Base-by-base conservation (phyloP, 768 basidiomycete genomes). In the Boletus sp. region DNA sequence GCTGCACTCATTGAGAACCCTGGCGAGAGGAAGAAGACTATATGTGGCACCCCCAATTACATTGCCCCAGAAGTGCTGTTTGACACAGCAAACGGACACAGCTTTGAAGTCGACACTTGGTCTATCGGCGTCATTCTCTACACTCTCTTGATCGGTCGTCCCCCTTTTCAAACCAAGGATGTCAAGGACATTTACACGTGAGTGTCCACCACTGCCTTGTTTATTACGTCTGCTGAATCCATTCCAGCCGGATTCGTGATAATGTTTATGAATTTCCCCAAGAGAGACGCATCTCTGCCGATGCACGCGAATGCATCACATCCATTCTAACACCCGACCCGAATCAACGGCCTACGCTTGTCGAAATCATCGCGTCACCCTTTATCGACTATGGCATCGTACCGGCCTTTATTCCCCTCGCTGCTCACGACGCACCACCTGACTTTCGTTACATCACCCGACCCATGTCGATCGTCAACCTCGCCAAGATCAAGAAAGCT, bases 81-180 rank as follows among this genome's bases (percentile, higher is more conserved):
- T 69, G 94, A 98, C 69, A 93, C 89, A 25, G 91, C 86, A 17
- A 95, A 93, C 59, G 95, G 96, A 2, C 96, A 99, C 72, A 94
- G 91, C 67, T 99, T 97, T 61, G 97, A 99, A 74, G 96, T 98
- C 29, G 96, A 99, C 68, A 90, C 93, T 9, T 99, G 96, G 96
- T 93, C 91, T 2, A 87, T 96, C 46, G 96, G 96, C 14, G 96
- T 99, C 50, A 98, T 98, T 55, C 75, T 98, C 58, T 98, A 98
- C 67, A 99, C 96, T 1, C 84, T 98, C 48, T 77, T 96, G 32
- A 79, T 98, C 32, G 97, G 97, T 13, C 85, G 89, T n/a, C 96
- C 96, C 1, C 96, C 96, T 1, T 99, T 99, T 77, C 97, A 99
- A 71, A 98, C 94, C 15, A 94, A 97, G 68, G 94, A 98, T 49